Conservation (phyloP, 768 basidiomycete genomes). For the Calocybe gangraenosa region DNA sequence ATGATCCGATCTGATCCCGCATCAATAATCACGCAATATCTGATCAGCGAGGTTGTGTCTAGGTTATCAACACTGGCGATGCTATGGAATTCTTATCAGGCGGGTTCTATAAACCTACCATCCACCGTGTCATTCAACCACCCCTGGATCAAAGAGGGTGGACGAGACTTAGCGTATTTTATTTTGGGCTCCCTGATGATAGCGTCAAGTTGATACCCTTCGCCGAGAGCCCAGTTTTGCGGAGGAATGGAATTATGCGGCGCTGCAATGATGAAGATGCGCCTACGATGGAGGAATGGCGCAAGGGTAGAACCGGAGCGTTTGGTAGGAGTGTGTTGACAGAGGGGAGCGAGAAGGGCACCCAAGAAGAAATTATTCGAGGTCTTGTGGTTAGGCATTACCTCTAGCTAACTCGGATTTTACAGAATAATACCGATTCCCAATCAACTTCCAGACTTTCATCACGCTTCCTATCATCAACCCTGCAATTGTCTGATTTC, state of each 20-base stretch:
- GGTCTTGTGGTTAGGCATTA: slow-evolving; percentile 45
- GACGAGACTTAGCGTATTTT: slow-evolving; percentile 41
- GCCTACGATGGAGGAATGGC: slow-evolving; percentile 37
- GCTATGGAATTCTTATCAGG: slow-evolving; percentile 43
- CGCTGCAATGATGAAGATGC: slow-evolving; percentile 29
- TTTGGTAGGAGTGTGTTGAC: slow-evolving; percentile 35
- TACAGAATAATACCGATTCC: not conserved
- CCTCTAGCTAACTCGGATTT: slow-evolving; percentile 1
- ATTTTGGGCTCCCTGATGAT: slow-evolving; percentile 42
- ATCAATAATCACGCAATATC: not conserved
- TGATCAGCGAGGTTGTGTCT: not conserved
- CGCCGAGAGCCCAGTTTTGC: slow-evolving; percentile 36
- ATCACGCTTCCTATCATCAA: not conserved
- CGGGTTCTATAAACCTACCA: slow-evolving; percentile 41
- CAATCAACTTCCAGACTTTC: not conserved
- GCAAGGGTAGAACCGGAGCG: slow-evolving; percentile 31
- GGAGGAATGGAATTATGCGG: slow-evolving; percentile 28
- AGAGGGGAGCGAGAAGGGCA: slow-evolving; percentile 26
- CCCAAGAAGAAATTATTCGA: slow-evolving; percentile 41
- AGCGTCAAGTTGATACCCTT: slow-evolving; percentile 33
- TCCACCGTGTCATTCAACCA: slow-evolving; percentile 46
- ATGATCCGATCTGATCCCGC: not conserved
- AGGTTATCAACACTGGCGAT: slow-evolving; percentile 46
- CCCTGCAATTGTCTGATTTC: not conserved
- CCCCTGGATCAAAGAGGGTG: slow-evolving; percentile 38